phyloP scores from a whole-genome alignment of 495 filamentous ascomycete species.

The Talaromyces borbonicus region DNA sequence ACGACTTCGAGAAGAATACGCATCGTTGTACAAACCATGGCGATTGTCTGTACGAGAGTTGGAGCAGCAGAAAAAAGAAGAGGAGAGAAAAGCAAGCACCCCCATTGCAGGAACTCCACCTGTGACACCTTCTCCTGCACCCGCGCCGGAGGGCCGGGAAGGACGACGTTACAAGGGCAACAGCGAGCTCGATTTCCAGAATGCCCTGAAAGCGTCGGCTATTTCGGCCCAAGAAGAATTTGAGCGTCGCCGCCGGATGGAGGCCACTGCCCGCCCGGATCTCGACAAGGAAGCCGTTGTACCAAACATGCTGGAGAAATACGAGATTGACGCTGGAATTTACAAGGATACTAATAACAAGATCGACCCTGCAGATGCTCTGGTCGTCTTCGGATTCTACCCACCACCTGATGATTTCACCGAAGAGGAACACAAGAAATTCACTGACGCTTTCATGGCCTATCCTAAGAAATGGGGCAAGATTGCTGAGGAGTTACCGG shows the following conservation, averaged over 20 bases:
- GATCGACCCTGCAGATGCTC: conserved; percentile 53
- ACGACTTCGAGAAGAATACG: conserved; percentile 30
- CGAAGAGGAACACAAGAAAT: conserved; percentile 62
- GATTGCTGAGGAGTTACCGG: conserved; percentile 63
- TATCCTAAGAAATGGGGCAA: conserved; percentile 88
- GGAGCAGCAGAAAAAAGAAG: conserved; percentile 51
- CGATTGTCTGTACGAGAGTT: conserved; percentile 41
- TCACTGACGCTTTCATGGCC: conserved; percentile 70
- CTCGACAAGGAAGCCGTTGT: conserved; percentile 76
- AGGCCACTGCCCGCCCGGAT: conserved; percentile 62
- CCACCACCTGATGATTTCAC: conserved; percentile 79
- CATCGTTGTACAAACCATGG: conserved; percentile 39
- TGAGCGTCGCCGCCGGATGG: conserved; percentile 54
- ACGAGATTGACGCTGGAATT: conserved; percentile 31
- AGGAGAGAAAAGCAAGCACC: conserved; percentile 41
- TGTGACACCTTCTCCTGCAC: conserved; percentile 19
- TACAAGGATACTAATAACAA: conserved; percentile 70
- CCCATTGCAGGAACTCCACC: conserved; percentile 42
- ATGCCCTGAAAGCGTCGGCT: conserved; percentile 65
- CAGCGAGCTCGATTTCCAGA: conserved; percentile 69
- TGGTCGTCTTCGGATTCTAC: conserved; percentile 60
- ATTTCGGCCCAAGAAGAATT: conserved; percentile 65
- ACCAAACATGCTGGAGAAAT: conserved; percentile 61
- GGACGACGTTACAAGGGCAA: conserved; percentile 53
- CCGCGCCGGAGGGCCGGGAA: conserved; percentile 38